A percentile compares a stretch with the other conserved stretches of the same genome.
phyloP scores from a whole-genome alignment of 1,284 basidiomycete species.

The Ganoderma lingzhi region DNA sequence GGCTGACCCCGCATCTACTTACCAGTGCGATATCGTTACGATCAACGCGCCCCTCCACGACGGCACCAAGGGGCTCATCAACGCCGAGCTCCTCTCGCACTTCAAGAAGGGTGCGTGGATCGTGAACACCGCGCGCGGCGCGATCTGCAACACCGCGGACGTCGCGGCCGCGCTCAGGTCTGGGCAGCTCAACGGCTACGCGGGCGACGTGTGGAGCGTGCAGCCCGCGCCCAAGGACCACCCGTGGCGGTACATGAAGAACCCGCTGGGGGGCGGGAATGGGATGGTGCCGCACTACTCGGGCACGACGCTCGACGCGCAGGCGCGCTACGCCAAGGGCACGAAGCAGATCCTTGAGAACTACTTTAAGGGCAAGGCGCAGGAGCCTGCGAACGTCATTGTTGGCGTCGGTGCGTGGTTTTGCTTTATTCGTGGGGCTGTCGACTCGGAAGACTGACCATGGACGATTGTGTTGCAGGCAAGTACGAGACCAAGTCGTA shows the following conservation, averaged over 20 bases:
- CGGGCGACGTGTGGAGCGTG: conserved; percentile 80
- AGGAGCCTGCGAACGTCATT: conserved; percentile 86
- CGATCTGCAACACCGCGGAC: conserved; percentile 87
- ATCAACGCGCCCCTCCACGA: conserved; percentile 95
- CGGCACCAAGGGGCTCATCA: conserved; percentile 82
- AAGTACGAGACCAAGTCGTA: conserved; percentile 72
- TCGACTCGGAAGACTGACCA: neutral
- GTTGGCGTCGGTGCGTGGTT: conserved; percentile 56
- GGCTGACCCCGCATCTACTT: conserved; percentile 31
- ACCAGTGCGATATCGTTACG: conserved; percentile 86
- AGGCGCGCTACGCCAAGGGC: conserved; percentile 88
- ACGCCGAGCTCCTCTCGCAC: conserved; percentile 84
- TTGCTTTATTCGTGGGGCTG: neutral
- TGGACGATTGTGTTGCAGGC: conserved; percentile 19
- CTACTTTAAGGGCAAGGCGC: conserved; percentile 74
- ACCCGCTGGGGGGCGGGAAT: conserved; percentile 82
- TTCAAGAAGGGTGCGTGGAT: conserved; percentile 93
- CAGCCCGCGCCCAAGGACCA: conserved; percentile 90
- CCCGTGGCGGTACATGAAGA: conserved; percentile 86
- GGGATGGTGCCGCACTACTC: conserved; percentile 90
- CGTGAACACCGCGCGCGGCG: conserved; percentile 94
- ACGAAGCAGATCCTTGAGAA: conserved; percentile 83
- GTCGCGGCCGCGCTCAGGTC: conserved; percentile 81
- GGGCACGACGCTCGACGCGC: conserved; percentile 92
- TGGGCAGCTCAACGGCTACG: conserved; percentile 80